Evolutionary conservation across 441 rosid species (phyloP).

Genomic region (Euphorbia corollata): DNA sequence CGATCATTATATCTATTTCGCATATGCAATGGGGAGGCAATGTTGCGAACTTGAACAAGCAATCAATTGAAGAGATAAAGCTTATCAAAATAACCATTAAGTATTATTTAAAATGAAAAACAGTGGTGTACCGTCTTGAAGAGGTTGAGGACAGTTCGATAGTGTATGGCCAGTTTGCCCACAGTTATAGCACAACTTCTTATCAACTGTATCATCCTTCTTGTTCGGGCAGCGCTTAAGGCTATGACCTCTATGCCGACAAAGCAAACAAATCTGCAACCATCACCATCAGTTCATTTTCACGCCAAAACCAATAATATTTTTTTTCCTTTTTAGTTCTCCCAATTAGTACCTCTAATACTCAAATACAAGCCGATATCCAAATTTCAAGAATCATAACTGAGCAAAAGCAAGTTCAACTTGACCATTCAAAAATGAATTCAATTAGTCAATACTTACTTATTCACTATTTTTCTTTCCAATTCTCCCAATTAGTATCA

Average conservation of each 20-base stretch:
- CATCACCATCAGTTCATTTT: constrained; percentile 8
- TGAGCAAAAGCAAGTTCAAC: neutral
- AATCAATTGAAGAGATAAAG: neutral
- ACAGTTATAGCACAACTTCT: constrained; percentile 78
- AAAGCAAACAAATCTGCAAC: constrained; percentile 76
- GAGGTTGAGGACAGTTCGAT: constrained; percentile 58
- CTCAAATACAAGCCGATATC: neutral
- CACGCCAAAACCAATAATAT: constrained; percentile 5
- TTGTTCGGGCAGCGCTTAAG: constrained; percentile 71
- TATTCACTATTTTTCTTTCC: no score
- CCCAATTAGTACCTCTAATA: constrained; percentile 6
- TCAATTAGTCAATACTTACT: no score
- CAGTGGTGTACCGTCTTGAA: constrained; percentile 55
- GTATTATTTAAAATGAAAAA: neutral
- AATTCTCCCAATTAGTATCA: no score
- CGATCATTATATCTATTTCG: neutral
- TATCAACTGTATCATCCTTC: constrained; percentile 43
- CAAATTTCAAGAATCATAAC: neutral
- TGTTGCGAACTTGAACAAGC: neutral
- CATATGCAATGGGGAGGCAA: neutral
- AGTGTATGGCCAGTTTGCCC: constrained; percentile 78
- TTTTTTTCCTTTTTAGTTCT: neutral
- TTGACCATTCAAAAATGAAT: no score
- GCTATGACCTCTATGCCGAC: constrained; percentile 81
- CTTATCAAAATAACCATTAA: neutral